Evolutionary conservation across 192 early-diverging fungal species (phyloP).

Genomic region (Entomortierella parvispora): DNA sequence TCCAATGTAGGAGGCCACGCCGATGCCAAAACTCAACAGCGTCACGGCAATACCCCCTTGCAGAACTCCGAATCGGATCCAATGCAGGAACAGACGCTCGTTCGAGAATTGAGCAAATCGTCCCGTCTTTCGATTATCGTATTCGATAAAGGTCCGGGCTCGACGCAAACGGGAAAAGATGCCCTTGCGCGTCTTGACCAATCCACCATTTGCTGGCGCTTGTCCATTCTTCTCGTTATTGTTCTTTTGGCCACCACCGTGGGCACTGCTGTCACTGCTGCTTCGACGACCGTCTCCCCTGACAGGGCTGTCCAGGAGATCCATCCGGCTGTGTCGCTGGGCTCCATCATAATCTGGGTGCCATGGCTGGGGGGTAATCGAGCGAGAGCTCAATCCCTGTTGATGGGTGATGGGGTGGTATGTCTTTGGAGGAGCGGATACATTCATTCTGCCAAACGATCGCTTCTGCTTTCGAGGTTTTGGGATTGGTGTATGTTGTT

Average conservation of each 20-base stretch:
- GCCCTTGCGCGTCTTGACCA: constrained; percentile 25
- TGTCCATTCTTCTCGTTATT: not conserved
- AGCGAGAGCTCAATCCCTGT: constrained; percentile 1
- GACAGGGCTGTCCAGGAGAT: not conserved
- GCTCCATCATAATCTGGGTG: constrained; percentile 25
- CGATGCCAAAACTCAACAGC: constrained; percentile 32
- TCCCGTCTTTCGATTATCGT: constrained; percentile 18
- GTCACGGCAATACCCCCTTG: constrained; percentile 33
- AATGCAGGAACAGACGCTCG: constrained; percentile 48
- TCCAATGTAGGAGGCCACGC: constrained; percentile 20
- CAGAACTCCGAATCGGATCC: constrained; percentile 39
- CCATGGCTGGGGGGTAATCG: constrained; percentile 43
- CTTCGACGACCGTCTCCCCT: not conserved
- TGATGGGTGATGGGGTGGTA: not conserved
- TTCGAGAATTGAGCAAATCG: constrained; percentile 46
- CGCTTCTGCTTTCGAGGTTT: not conserved
- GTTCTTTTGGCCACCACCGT: not conserved
- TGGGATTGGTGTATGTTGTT: not conserved
- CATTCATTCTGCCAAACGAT: constrained; percentile 2
- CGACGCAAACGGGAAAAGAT: constrained; percentile 20
- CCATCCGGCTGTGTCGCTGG: constrained; percentile 17
- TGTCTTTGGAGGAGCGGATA: not conserved
- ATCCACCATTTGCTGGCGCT: too few species aligned
- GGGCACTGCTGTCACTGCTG: not conserved
- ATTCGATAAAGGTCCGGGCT: not conserved